A percentile compares a stretch with the other conserved stretches of the same genome.
Evolutionary conservation across 306 rosid species (phyloP).

Genomic region (Parietaria judaica): DNA sequence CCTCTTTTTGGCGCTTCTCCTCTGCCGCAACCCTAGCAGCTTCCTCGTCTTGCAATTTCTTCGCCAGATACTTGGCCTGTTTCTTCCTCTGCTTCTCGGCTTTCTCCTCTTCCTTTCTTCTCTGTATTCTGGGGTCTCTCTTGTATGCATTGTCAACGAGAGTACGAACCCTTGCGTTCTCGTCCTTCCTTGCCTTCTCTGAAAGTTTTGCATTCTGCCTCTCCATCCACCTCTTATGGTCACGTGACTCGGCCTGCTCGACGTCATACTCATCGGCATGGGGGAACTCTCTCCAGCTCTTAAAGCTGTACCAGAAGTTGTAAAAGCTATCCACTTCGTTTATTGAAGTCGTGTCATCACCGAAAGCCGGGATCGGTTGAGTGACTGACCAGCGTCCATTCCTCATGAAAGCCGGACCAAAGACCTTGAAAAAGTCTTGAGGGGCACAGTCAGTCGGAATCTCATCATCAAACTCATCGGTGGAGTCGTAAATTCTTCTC

Average conservation of each 20-base stretch:
- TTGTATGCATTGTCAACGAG: slow-evolving; percentile 93
- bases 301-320: slow-evolving; percentile 83
- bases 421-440: slow-evolving; percentile 86
- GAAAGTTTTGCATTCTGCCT: slow-evolving; percentile 90
- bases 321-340: slow-evolving; percentile 75
- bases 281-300: slow-evolving; percentile 99
- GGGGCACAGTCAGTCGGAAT: slow-evolving; percentile 92
- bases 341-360: slow-evolving; percentile 66
- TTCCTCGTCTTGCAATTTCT: slow-evolving; percentile 88
- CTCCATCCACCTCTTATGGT: slow-evolving; percentile 98
- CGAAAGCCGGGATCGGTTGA: slow-evolving; percentile 71
- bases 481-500: slow-evolving; percentile 93
- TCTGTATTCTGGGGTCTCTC: slow-evolving; percentile 80
- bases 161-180: slow-evolving; percentile 66
- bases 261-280: slow-evolving; percentile 92
- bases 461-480: slow-evolving; percentile 97
- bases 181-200: slow-evolving; percentile 96
- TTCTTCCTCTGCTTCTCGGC: slow-evolving; percentile 91
- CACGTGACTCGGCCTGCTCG: slow-evolving; percentile 97
- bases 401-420: slow-evolving; percentile 89
- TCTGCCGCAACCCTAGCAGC: slow-evolving; percentile 79
- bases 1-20: slow-evolving; percentile 63
- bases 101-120: slow-evolving; percentile 77
- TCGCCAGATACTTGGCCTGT: slow-evolving; percentile 71
- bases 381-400: slow-evolving; percentile 89